These are phyloP conservation scores for Colletotrichum simmondsii DNA, from an alignment of 2,329 filamentous ascomycete genomes.

Conservation along the genomic window DNA sequence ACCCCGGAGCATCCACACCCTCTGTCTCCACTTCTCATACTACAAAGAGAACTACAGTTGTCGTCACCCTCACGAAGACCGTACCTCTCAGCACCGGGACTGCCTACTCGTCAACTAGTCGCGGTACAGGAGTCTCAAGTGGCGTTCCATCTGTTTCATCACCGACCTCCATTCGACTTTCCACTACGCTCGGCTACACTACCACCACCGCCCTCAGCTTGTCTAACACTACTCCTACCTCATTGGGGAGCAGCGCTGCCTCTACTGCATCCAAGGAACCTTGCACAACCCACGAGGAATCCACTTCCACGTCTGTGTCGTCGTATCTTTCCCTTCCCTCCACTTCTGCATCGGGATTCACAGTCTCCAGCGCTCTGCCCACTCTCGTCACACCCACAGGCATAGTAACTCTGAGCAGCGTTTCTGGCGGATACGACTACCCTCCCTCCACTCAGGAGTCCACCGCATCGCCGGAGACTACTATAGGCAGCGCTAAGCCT, in stretches of 20 bases:
- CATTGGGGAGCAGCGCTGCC: not conserved
- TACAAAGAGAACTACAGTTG: slow-evolving; percentile 13
- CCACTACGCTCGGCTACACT: slow-evolving; percentile 18
- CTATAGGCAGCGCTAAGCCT: slow-evolving; percentile 14
- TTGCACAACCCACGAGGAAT: not conserved
- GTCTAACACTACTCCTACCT: not conserved
- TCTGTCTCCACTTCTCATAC: not conserved
- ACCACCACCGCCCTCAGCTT: slow-evolving; percentile 1
- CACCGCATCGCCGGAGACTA: not conserved
- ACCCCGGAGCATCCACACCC: not conserved
- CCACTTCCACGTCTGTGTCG: not conserved
- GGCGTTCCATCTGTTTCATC: not conserved
- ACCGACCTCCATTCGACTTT: slow-evolving; percentile 19
- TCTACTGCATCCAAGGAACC: not conserved
- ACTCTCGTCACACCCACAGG: not conserved
- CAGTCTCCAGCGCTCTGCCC: not conserved
- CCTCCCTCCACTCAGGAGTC: not conserved
- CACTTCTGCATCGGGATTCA: not conserved
- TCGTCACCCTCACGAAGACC: slow-evolving; percentile 17
- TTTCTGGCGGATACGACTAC: slow-evolving; percentile 1
- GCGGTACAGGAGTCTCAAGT: slow-evolving; percentile 8
- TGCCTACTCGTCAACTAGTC: slow-evolving; percentile 1
- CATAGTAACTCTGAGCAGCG: not conserved
- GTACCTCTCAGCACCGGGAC: slow-evolving; percentile 11
- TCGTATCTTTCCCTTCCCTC: not conserved